These are phyloP conservation scores for Crithidia thermophila DNA, from an alignment of 208 protist species.

Conservation along the genomic window DNA sequence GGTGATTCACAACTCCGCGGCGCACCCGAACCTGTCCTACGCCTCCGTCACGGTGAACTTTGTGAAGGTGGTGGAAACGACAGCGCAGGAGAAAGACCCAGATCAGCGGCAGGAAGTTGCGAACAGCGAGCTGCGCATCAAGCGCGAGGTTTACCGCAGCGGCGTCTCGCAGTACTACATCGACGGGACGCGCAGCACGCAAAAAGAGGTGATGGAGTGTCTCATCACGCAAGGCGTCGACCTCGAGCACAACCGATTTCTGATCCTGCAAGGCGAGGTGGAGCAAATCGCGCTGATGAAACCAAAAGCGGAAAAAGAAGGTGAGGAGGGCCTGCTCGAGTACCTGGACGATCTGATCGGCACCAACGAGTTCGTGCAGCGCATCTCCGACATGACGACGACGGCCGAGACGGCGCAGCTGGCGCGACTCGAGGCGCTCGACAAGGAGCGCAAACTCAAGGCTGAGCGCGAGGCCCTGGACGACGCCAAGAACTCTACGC, in stretches of 20 bases:
- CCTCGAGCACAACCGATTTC: conserved; percentile 99
- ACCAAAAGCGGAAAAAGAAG: conserved; percentile 96
- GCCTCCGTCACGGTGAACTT: conserved; percentile 98
- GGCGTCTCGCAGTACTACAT: conserved; percentile 97
- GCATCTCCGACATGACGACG: conserved; percentile 89
- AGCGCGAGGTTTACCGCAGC: conserved; percentile 90
- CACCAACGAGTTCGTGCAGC: conserved; percentile 90
- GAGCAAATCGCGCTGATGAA: conserved; percentile 99
- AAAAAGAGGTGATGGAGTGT: conserved; percentile 87
- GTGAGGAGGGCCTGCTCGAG: conserved; percentile 99
- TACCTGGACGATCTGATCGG: conserved; percentile 99
- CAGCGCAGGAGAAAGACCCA: conserved; percentile 65
- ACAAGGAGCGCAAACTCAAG: conserved; percentile 93
- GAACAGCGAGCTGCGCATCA: conserved; percentile 93
- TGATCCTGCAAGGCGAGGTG: conserved; percentile 99
- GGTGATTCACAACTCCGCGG: conserved; percentile 99
- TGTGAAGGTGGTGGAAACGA: conserved; percentile 88
- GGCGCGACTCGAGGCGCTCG: conserved; percentile 90
- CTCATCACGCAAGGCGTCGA: conserved; percentile 98
- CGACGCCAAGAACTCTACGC: conserved; percentile 94
- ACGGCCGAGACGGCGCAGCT: conserved; percentile 94
- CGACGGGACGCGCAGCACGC: conserved; percentile 62
- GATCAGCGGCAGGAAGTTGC: conserved; percentile 89
- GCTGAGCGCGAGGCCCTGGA: conserved; percentile 95
- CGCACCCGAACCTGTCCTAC: conserved; percentile 90